Evolutionary conservation across 495 filamentous ascomycete genomes (phyloP), one percentile per base, ranked within the genome.

Genomic region (Penicillium tannophilum): DNA sequence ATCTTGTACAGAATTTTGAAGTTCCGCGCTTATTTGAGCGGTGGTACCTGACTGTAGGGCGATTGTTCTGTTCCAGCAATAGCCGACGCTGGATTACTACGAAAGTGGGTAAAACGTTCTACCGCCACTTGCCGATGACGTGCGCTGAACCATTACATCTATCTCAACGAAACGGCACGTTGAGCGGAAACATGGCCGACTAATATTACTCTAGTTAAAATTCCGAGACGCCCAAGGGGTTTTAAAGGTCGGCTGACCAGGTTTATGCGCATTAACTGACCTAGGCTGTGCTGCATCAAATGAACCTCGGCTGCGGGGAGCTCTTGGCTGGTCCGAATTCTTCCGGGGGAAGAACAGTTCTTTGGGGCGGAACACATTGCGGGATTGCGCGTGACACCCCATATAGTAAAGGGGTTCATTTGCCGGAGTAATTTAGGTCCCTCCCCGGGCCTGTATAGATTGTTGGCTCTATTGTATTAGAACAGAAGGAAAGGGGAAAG

Each of bases 241-340:
- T 5, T 6, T 17, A 23, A 23, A 26, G 50, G 14, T 24, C 58
- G 35, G 45, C 60, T 64, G 63, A 58, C 56, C 56, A 55, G 41
- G 46, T 9, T 4, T 2, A 23, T 1, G 7, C 33, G 24, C 10
- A 51, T 60, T 54, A 55, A 58, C 56, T 54, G 58, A 61, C 56
- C 20, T 47, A 41, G 30, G 43, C 53, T 31, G 23, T 49, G 44
- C 23, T 45, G 8, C 20, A 10, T 7, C 2, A 9, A 52, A 49
- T 17, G 65, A 67, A 67, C 71, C 71, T 74, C 71, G 71, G 71
- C 67, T 69, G 67, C 64, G 63, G 19, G 61, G 56, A 69, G 60
- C 54, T 56, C 48, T 50, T 8, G 55, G 68, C 46, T 63, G 61
- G 63, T 52, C 68, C 68, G 71, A 63, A 55, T 63, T 65, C 61